These are phyloP conservation scores for Sugiyamaella xylanicola DNA, from an alignment of 1,139 yeast species.

Conservation along the genomic window DNA sequence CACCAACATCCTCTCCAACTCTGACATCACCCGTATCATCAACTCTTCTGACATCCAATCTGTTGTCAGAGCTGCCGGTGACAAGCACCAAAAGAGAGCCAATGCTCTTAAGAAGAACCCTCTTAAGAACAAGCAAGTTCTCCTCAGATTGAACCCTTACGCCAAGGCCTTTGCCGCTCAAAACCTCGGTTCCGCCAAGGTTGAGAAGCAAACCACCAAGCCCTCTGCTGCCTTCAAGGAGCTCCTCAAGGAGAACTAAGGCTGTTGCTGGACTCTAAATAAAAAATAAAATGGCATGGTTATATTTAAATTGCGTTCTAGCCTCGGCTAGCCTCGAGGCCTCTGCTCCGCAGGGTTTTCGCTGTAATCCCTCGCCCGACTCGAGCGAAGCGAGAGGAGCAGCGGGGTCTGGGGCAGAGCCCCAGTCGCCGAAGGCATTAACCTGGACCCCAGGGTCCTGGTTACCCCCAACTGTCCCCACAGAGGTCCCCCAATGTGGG, in stretches of 20 bases:
- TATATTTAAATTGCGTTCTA: slow-evolving; percentile 2
- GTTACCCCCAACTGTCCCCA: neutral
- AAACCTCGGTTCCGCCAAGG: slow-evolving; percentile 87
- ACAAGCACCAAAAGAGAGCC: slow-evolving; percentile 88
- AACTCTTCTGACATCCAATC: slow-evolving; percentile 99
- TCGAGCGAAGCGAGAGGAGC: too few relatives aligned
- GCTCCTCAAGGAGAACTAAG: slow-evolving; percentile 31
- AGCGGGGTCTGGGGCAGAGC: too few relatives aligned
- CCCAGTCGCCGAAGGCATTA: too few relatives aligned
- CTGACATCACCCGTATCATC: slow-evolving; percentile 96
- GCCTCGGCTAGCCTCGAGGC: neutral
- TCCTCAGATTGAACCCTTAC: slow-evolving; percentile 99
- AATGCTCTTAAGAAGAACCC: slow-evolving; percentile 99
- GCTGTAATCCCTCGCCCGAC: too few relatives aligned
- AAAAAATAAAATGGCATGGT: slow-evolving; percentile 11
- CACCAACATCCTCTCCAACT: slow-evolving; percentile 88
- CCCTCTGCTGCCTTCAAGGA: slow-evolving; percentile 33
- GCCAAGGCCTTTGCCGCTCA: slow-evolving; percentile 95
- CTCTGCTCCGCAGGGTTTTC: too few relatives aligned
- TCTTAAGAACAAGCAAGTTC: slow-evolving; percentile 98
- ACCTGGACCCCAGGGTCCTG: too few relatives aligned
- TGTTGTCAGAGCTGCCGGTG: slow-evolving; percentile 96
- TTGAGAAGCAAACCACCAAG: slow-evolving; percentile 50
- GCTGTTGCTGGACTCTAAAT: neutral
- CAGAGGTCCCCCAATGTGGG: neutral